Evolutionary conservation across 2,329 filamentous ascomycete species (phyloP).

Genomic region (Daldinia sp.): DNA sequence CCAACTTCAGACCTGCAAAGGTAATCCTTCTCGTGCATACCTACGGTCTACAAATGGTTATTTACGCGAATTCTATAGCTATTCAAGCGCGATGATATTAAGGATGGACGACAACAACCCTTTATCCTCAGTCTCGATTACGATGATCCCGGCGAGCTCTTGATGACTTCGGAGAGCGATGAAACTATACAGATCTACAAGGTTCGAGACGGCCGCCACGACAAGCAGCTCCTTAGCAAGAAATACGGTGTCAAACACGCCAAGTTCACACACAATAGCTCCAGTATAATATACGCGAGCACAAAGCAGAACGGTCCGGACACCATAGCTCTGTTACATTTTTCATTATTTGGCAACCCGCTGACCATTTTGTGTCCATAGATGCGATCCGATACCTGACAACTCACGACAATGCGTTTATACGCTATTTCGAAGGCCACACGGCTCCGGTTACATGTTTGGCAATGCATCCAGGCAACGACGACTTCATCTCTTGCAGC

Average conservation of each 20-base stretch:
- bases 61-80: conserved; percentile 57
- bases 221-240: conserved; percentile 91
- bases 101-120: conserved; percentile 65
- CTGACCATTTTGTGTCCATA: conserved; percentile 48
- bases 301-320: conserved; percentile 87
- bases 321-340: neutral
- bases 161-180: conserved; percentile 92
- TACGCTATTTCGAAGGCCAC: conserved; percentile 96
- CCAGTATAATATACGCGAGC: conserved; percentile 93
- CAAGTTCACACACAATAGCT: conserved; percentile 91
- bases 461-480: conserved; percentile 84
- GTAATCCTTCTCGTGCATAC: conserved; percentile 58
- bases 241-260: conserved; percentile 97
- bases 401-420: conserved; percentile 95
- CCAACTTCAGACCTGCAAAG: conserved; percentile 82
- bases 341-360: neutral
- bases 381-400: conserved; percentile 88
- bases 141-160: conserved; percentile 91
- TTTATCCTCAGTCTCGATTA: conserved; percentile 93
- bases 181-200: conserved; percentile 97
- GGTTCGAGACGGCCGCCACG: conserved; percentile 87
- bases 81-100: conserved; percentile 69
- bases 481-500: conserved; percentile 92
- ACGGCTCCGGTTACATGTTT: conserved; percentile 85
- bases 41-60: neutral